Conservation (phyloP, 2,329 filamentous ascomycete species). For the Curvularia sp. region DNA sequence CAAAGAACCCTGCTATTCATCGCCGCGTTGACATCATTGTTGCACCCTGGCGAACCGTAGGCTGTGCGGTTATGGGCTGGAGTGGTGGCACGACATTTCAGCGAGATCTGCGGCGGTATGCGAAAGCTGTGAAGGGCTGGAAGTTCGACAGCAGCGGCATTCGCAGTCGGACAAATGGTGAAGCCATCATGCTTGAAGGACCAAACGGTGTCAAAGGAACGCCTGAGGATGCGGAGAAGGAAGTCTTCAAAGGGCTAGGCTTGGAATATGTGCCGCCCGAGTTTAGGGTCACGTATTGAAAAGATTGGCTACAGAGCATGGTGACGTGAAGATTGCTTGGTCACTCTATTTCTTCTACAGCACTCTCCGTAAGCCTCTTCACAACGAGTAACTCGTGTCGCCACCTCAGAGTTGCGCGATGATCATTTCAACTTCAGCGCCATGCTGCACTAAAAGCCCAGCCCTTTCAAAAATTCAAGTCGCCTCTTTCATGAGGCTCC, state of each 20-base stretch:
- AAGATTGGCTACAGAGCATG: not conserved
- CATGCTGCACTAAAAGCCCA: not conserved
- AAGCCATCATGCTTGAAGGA: slow-evolving; percentile 73
- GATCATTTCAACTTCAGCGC: not conserved
- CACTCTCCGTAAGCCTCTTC: not conserved
- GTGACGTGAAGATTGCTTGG: not conserved
- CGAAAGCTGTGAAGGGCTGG: slow-evolving; percentile 72
- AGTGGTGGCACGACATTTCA: slow-evolving; percentile 88
- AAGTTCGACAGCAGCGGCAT: slow-evolving; percentile 95
- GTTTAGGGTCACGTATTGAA: slow-evolving; percentile 56
- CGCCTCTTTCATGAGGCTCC: not conserved
- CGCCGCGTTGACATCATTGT: slow-evolving; percentile 92
- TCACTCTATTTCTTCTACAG: not conserved
- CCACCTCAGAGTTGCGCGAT: too few species aligned
- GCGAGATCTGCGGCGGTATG: slow-evolving; percentile 82
- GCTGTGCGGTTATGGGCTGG: slow-evolving; percentile 90
- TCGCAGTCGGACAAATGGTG: slow-evolving; percentile 70
- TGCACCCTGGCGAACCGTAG: slow-evolving; percentile 84
- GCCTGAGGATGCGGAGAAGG: slow-evolving; percentile 76
- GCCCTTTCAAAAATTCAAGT: not conserved
- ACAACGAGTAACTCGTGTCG: not conserved
- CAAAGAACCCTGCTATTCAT: slow-evolving; percentile 75
- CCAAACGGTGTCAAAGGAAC: slow-evolving; percentile 54
- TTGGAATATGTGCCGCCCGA: slow-evolving; percentile 59
- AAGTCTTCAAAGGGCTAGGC: slow-evolving; percentile 79